A percentile compares a stretch with the other conserved stretches of the same genome.
Conservation (phyloP, 306 rosid genomes). For the Begonia loranthoides region DNA sequence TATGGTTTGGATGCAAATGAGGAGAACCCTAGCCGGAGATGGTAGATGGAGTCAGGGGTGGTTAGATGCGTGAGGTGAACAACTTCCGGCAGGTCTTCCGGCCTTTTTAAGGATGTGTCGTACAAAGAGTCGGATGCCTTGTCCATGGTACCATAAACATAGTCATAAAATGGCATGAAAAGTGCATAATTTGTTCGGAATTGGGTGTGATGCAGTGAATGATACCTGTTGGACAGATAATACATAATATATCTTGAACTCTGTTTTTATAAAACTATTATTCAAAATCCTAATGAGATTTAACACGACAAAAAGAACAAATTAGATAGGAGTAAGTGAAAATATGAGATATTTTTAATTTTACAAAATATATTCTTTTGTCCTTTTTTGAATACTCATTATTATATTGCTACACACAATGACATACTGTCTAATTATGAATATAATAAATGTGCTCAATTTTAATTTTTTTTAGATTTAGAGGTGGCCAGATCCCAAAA, state of each 20-base stretch:
- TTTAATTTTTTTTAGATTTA: no score
- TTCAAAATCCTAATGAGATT: neutral
- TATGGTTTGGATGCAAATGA: conserved; percentile 39
- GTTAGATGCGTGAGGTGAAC: conserved; percentile 47
- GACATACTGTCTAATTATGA: no score
- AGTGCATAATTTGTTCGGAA: conserved; percentile 47
- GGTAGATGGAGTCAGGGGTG: conserved; percentile 42
- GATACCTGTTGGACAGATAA: conserved; percentile 21
- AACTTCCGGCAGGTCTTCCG: conserved; percentile 27
- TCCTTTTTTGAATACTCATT: no score
- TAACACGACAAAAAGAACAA: no score
- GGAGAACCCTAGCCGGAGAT: conserved; percentile 38
- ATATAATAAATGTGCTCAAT: no score
- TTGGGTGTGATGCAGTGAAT: conserved; percentile 59
- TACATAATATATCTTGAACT: no score
- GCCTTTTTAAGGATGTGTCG: conserved; percentile 15
- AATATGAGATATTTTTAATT: no score
- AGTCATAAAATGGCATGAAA: conserved; percentile 63
- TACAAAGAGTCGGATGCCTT: conserved; percentile 24
- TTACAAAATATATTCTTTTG: no score
- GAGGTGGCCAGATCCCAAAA: no score
- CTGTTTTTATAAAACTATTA: no score
- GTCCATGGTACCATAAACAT: conserved; percentile 40
- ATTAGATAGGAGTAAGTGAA: no score
- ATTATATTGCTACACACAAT: no score